These are phyloP conservation scores for Schrenkiella parvula DNA, from an alignment of 345 rosid genomes.

Conservation along the genomic window DNA sequence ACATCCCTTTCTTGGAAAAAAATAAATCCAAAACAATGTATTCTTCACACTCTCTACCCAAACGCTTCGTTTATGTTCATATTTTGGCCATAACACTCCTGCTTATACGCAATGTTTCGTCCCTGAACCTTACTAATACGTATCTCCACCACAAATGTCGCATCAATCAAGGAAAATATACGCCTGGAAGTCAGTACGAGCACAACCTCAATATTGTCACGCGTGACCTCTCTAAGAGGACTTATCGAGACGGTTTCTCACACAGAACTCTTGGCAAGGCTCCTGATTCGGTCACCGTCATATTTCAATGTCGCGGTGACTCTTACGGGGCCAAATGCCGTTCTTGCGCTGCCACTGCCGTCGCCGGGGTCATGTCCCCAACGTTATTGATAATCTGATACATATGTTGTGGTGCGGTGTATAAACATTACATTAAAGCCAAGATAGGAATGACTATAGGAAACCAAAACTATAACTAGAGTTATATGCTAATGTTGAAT, in stretches of 20 bases:
- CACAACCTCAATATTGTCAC: slow-evolving; percentile 13
- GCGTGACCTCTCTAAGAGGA: too few species aligned
- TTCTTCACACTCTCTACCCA: background rate
- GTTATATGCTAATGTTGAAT: too few species aligned
- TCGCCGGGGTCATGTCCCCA: background rate
- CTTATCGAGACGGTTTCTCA: background rate
- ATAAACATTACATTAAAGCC: too few species aligned
- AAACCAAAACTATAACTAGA: background rate
- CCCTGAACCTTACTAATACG: slow-evolving; percentile 2
- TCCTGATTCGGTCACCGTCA: background rate
- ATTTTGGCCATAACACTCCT: background rate
- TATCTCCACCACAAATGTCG: slow-evolving; percentile 35
- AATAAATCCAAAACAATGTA: background rate
- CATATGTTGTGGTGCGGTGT: background rate
- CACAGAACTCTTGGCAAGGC: background rate
- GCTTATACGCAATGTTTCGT: background rate
- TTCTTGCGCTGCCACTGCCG: background rate
- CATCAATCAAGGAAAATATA: slow-evolving; percentile 24
- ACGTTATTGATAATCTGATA: background rate
- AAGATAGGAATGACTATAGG: background rate
- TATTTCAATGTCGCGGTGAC: background rate
- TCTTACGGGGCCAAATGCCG: background rate
- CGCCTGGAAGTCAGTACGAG: slow-evolving; percentile 26
- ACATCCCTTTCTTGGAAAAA: too few species aligned
- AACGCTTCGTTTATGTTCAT: background rate